phyloP scores from a whole-genome alignment of 1,284 basidiomycete species.

The Peniophora sp. region DNA sequence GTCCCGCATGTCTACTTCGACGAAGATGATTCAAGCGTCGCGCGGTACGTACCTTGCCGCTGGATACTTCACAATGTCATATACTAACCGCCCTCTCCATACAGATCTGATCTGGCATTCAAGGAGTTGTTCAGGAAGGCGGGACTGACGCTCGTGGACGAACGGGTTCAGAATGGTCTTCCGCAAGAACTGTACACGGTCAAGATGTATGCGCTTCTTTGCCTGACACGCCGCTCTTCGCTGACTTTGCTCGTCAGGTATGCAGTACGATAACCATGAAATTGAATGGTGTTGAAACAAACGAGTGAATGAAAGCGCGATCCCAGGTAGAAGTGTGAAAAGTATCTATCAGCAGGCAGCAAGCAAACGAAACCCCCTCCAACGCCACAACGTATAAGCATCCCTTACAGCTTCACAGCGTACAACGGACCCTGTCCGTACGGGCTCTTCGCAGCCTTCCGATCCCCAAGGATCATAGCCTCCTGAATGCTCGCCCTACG shows the following conservation, averaged over 20 bases:
- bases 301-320: too few species aligned
- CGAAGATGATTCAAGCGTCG: conserved; percentile 82
- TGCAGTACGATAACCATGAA: conserved; percentile 2
- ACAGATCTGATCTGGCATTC: conserved; percentile 80
- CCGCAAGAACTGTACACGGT: conserved; percentile 75
- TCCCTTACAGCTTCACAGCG: too few species aligned
- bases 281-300: not conserved
- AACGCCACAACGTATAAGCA: too few species aligned
- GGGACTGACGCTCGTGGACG: conserved; percentile 57
- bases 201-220: conserved; percentile 56
- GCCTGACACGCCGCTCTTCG: not conserved
- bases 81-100: not conserved
- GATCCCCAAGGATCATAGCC: conserved; percentile 22
- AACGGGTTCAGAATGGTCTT: conserved; percentile 73
- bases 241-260: conserved; percentile 4
- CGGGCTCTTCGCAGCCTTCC: conserved; percentile 3
- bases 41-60: conserved; percentile 42
- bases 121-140: conserved; percentile 65
- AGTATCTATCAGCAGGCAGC: too few species aligned
- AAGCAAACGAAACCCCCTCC: too few species aligned
- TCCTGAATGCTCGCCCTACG: conserved; percentile 46
- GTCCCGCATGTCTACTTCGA: conserved; percentile 66
- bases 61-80: not conserved
- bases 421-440: too few species aligned
- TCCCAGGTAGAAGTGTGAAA: too few species aligned